phyloP scores from a whole-genome alignment of 2,329 filamentous ascomycete genomes.

The Penicillium hesseltinei region DNA sequence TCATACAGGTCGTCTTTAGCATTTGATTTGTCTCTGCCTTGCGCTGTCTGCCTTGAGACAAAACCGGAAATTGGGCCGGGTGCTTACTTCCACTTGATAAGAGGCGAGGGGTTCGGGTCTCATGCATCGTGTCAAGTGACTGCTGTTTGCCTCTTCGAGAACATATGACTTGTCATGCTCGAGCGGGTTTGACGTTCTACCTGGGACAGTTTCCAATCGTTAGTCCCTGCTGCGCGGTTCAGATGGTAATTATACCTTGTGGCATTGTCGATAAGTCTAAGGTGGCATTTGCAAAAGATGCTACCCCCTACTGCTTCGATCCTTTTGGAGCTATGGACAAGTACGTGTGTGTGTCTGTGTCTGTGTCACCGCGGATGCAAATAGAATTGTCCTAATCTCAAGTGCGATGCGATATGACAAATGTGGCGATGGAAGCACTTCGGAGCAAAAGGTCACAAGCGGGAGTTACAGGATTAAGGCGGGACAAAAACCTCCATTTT shows the following conservation, averaged over 20 bases:
- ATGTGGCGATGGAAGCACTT: neutral
- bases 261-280: neutral
- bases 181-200: neutral
- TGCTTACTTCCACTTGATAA: neutral
- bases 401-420: neutral
- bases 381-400: neutral
- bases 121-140: slow-evolving; percentile 4
- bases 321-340: neutral
- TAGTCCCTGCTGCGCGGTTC: neutral
- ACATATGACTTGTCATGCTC: slow-evolving; percentile 7
- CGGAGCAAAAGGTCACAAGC: neutral
- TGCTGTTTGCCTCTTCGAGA: neutral
- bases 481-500: neutral
- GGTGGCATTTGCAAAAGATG: neutral
- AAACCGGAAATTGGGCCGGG: neutral
- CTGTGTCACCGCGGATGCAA: neutral
- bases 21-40: neutral
- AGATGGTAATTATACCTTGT: neutral
- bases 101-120: neutral
- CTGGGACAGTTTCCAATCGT: neutral
- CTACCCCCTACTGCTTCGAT: neutral
- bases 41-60: neutral
- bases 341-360: neutral
- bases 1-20: neutral
- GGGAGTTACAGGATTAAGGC: neutral